A percentile compares a stretch with the other conserved stretches of the same genome.
Conservation (phyloP, 371 early-diverging fungal genomes). For the Lichtheimia hyalospora region DNA sequence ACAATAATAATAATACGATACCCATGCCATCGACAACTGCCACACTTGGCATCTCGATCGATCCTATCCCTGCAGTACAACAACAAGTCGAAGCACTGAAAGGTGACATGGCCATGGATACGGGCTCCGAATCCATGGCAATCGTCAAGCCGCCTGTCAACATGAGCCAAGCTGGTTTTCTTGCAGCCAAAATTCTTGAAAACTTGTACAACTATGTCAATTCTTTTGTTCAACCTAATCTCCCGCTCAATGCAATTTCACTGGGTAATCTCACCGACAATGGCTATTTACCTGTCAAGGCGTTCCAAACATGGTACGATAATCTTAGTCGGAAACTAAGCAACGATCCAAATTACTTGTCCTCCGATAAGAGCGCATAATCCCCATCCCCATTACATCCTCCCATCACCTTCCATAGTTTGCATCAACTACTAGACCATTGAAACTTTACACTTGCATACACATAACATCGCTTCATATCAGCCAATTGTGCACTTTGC, state of each 20-base stretch:
- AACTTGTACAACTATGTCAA: conserved; percentile 80
- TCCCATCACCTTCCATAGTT: not conserved
- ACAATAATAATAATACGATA: conserved; percentile 10
- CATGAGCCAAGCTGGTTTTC: conserved; percentile 34
- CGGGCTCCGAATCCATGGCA: conserved; percentile 1
- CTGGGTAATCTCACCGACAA: conserved; percentile 47
- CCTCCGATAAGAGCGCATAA: conserved; percentile 11
- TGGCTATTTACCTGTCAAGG: conserved; percentile 66
- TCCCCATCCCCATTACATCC: not conserved
- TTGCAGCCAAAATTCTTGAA: conserved; percentile 54
- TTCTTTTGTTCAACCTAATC: conserved; percentile 65
- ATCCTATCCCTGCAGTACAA: conserved; percentile 73
- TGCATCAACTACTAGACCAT: not conserved
- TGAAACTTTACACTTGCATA: not conserved
- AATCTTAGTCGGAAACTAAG: conserved; percentile 60
- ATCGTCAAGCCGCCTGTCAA: conserved; percentile 28
- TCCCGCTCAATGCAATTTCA: conserved; percentile 61
- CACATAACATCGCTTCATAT: conserved; percentile 8
- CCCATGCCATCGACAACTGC: conserved; percentile 50
- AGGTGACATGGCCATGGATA: conserved; percentile 7
- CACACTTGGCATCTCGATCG: conserved; percentile 88
- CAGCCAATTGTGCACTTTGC: conserved; percentile 6
- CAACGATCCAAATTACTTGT: conserved; percentile 53
- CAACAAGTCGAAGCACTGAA: conserved; percentile 44
- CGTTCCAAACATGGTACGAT: conserved; percentile 89